These are phyloP conservation scores for Domatiomyces globalis DNA, from an alignment of 2,329 filamentous ascomycete genomes.

Conservation along the genomic window DNA sequence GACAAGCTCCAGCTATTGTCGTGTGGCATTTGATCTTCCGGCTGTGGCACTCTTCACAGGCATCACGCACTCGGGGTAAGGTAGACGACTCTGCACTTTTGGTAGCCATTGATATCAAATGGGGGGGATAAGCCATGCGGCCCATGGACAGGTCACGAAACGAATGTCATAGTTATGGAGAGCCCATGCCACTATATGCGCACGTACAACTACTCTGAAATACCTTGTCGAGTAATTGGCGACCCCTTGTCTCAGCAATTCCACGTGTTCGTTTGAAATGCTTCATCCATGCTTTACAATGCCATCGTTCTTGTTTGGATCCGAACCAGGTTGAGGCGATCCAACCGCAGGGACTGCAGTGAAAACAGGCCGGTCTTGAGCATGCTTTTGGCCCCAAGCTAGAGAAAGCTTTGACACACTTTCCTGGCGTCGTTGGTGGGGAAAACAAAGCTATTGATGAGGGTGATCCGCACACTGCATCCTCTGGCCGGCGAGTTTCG, in stretches of 20 bases:
- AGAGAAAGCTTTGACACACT: not conserved
- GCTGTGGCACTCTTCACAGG: not conserved
- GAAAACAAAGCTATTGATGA: too few species aligned
- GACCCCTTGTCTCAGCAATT: not conserved
- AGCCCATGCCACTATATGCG: not conserved
- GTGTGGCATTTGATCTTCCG: not conserved
- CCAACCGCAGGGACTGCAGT: not conserved
- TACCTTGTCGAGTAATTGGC: not conserved
- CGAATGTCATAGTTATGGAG: not conserved
- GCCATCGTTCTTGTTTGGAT: not conserved
- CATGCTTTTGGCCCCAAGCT: not conserved
- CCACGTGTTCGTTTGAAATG: not conserved
- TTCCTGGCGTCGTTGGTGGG: not conserved
- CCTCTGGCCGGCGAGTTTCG: too few species aligned
- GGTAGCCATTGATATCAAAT: not conserved
- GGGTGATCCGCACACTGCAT: too few species aligned
- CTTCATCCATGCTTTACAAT: not conserved
- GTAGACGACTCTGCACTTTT: not conserved
- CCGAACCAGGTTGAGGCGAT: not conserved
- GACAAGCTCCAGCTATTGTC: not conserved
- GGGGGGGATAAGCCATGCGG: not conserved
- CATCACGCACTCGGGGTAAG: not conserved
- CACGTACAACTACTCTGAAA: not conserved
- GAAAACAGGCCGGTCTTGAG: not conserved
- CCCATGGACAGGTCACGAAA: not conserved